These are phyloP conservation scores for Mesotaenium endlicherianum DNA, from an alignment of 139 green algal genomes.

Conservation along the genomic window DNA sequence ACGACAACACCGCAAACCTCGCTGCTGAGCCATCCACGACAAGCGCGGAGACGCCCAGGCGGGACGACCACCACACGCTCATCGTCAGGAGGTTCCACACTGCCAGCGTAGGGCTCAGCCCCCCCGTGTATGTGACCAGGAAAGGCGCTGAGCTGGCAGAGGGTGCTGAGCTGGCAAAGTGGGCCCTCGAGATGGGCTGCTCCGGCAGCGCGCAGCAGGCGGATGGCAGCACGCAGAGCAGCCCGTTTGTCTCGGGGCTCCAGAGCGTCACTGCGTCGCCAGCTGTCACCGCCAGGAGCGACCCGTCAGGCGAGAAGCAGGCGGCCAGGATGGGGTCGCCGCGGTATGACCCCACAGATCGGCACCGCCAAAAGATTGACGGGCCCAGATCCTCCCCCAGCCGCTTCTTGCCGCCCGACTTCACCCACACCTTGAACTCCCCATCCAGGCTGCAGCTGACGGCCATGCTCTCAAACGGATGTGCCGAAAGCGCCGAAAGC, in stretches of 20 bases:
- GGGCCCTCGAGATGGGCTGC: conserved; percentile 5
- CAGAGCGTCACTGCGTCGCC: conserved; percentile 64
- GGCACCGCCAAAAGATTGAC: conserved; percentile 58
- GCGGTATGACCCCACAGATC: conserved; percentile 57
- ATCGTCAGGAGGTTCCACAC: too few species aligned
- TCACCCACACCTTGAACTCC: conserved; percentile 62
- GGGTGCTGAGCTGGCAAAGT: too few species aligned
- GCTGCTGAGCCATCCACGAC: too few species aligned
- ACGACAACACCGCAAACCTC: too few species aligned
- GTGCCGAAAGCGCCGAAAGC: conserved; percentile 7
- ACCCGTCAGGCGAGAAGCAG: conserved; percentile 72
- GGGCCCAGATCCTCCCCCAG: neutral
- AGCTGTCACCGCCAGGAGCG: conserved; percentile 66
- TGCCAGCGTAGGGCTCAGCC: too few species aligned
- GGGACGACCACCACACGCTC: too few species aligned
- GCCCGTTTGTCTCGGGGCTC: conserved; percentile 56
- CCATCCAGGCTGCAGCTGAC: conserved; percentile 53
- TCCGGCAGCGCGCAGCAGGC: too few species aligned
- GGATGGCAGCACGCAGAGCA: conserved; percentile 61
- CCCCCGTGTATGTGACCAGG: too few species aligned
- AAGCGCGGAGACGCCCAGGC: too few species aligned
- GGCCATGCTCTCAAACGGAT: conserved; percentile 37
- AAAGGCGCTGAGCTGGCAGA: too few species aligned
- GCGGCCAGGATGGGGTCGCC: conserved; percentile 52
- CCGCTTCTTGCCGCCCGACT: too few species aligned